Evolutionary conservation across 345 rosid species (phyloP).

Genomic region (Firmiana major): DNA sequence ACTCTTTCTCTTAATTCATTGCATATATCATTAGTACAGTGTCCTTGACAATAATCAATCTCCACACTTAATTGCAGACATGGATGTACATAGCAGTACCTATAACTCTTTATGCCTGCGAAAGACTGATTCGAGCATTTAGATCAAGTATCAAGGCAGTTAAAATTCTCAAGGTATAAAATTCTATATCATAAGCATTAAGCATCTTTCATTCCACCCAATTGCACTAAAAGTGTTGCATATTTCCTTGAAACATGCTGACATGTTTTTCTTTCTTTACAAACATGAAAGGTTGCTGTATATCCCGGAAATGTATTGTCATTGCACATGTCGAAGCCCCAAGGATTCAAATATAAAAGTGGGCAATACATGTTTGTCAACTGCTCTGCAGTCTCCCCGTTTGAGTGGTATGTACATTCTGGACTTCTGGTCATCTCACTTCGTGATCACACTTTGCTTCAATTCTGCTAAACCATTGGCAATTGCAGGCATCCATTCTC

Average conservation of each 20-base stretch:
- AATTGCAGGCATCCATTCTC: slow-evolving; percentile 74
- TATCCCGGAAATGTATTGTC: slow-evolving; percentile 83
- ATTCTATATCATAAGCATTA: neutral
- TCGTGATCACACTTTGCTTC: neutral
- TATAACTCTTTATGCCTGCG: slow-evolving; percentile 51
- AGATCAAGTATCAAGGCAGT: slow-evolving; percentile 81
- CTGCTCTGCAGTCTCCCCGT: slow-evolving; percentile 76
- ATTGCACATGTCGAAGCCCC: slow-evolving; percentile 81
- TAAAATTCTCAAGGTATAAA: slow-evolving; percentile 55
- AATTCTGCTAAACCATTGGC: neutral
- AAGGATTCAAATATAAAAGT: slow-evolving; percentile 80
- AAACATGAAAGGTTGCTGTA: slow-evolving; percentile 51
- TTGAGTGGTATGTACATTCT: slow-evolving; percentile 49
- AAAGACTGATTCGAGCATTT: slow-evolving; percentile 58
- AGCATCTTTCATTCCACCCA: neutral
- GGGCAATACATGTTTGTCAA: slow-evolving; percentile 96
- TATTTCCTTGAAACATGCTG: neutral
- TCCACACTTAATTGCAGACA: slow-evolving; percentile 36
- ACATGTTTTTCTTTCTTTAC: neutral
- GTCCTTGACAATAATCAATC: neutral
- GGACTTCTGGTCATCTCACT: neutral
- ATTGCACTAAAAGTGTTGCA: neutral
- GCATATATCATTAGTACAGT: neutral
- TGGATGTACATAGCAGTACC: slow-evolving; percentile 91
- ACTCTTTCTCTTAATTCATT: neutral